These are phyloP conservation scores for Bondarzewia mesenterica DNA, from an alignment of 1,284 basidiomycete genomes.

Conservation along the genomic window DNA sequence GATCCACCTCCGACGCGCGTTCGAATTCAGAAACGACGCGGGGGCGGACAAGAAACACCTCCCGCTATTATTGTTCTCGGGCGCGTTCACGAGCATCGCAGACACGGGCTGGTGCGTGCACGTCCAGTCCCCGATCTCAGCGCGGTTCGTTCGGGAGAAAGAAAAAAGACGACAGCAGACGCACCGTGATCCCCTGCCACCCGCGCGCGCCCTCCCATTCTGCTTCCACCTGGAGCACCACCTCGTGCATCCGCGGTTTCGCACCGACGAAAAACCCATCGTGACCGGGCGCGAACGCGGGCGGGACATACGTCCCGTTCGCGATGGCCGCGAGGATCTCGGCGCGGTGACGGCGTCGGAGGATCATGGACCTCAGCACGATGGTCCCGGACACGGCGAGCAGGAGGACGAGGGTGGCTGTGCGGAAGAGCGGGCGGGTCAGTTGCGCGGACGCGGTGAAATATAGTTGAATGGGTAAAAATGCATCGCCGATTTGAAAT, in stretches of 20 bases:
- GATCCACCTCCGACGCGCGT: background rate
- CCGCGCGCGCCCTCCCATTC: background rate
- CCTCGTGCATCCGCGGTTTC: background rate
- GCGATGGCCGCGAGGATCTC: constrained; percentile 2
- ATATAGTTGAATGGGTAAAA: too few relatives aligned
- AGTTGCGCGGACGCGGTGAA: background rate
- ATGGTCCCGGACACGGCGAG: constrained; percentile 4
- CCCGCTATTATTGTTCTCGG: background rate
- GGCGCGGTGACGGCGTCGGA: constrained; percentile 6
- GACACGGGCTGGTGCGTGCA: too few relatives aligned
- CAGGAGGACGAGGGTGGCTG: constrained; percentile 7
- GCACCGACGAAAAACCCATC: background rate
- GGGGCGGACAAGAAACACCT: too few relatives aligned
- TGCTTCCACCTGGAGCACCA: background rate
- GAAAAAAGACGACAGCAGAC: background rate
- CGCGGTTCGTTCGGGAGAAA: background rate
- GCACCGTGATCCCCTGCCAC: background rate
- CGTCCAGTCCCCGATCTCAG: too few relatives aligned
- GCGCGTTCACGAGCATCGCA: too few relatives aligned
- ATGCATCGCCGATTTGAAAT: too few relatives aligned
- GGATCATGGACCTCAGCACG: constrained; percentile 5
- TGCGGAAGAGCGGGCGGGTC: background rate
- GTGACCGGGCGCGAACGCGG: background rate
- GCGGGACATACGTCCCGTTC: background rate
- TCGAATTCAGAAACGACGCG: background rate